Conservation (phyloP, 352 stramenopile species). For the Globisporangium carolinianum region DNA sequence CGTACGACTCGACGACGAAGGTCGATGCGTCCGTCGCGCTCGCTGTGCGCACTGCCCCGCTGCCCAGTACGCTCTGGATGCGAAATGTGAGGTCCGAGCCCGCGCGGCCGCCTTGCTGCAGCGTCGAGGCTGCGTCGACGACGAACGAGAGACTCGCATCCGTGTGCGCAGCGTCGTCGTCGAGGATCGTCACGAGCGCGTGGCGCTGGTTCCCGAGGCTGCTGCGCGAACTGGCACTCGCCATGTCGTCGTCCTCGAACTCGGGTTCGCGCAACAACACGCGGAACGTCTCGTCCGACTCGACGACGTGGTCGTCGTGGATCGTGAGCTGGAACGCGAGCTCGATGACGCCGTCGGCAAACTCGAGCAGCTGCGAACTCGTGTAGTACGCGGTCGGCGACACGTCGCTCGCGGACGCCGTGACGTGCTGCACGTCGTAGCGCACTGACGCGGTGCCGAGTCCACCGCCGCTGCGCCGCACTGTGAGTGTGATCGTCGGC, state of each 20-base stretch:
- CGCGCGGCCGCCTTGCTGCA: slow-evolving; percentile 30
- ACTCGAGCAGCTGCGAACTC: slow-evolving; percentile 65
- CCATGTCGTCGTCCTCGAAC: slow-evolving; percentile 8
- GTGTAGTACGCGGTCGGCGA: slow-evolving; percentile 87
- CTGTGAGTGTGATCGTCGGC: slow-evolving; percentile 70
- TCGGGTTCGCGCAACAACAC: slow-evolving; percentile 36
- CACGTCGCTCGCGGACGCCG: slow-evolving; percentile 65
- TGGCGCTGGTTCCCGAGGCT: slow-evolving; percentile 56
- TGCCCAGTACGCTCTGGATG: slow-evolving; percentile 50
- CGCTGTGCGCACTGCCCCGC: slow-evolving; percentile 13
- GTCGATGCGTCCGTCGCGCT: slow-evolving; percentile 13
- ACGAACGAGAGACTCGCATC: slow-evolving; percentile 37
- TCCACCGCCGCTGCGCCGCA: slow-evolving; percentile 83
- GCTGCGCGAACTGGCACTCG: background rate
- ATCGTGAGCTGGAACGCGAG: slow-evolving; percentile 89
- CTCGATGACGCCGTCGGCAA: slow-evolving; percentile 72
- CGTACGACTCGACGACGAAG: slow-evolving; percentile 38
- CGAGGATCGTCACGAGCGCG: slow-evolving; percentile 64
- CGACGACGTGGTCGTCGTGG: slow-evolving; percentile 82
- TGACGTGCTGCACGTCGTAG: slow-evolving; percentile 86
- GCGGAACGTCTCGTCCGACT: slow-evolving; percentile 65
- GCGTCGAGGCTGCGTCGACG: slow-evolving; percentile 15
- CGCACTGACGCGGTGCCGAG: slow-evolving; percentile 58
- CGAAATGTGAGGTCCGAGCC: slow-evolving; percentile 38
- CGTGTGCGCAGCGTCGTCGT: slow-evolving; percentile 40